phyloP scores from a whole-genome alignment of 805 yeast genomes.

The Isabelozyma rhagii region DNA sequence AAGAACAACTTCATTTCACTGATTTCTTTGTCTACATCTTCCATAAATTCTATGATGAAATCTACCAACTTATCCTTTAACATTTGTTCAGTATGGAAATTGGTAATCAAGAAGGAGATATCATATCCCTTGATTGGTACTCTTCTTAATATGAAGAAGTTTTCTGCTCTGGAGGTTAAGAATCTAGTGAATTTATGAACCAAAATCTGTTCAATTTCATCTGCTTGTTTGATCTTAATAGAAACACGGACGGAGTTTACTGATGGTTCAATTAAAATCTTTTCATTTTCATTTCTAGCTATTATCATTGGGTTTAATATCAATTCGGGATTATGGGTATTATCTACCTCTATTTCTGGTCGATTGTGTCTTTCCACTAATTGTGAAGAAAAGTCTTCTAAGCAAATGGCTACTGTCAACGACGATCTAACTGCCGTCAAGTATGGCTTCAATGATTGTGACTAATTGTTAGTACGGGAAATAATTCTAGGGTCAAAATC shows the following conservation, averaged over 20 bases:
- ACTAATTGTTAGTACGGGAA: slow-evolving; percentile 42
- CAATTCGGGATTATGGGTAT: slow-evolving; percentile 70
- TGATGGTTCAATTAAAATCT: slow-evolving; percentile 88
- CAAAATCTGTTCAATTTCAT: slow-evolving; percentile 90
- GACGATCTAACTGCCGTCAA: slow-evolving; percentile 91
- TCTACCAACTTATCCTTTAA: slow-evolving; percentile 92
- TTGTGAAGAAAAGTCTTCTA: slow-evolving; percentile 93
- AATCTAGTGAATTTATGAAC: slow-evolving; percentile 95
- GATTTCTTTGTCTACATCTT: slow-evolving; percentile 97
- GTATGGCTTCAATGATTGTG: slow-evolving; percentile 96
- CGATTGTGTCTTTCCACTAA: slow-evolving; percentile 95
- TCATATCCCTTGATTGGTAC: slow-evolving; percentile 89
- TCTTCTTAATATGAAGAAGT: slow-evolving; percentile 87
- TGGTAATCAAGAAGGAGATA: slow-evolving; percentile 88
- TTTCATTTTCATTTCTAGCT: slow-evolving; percentile 90
- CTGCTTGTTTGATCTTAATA: slow-evolving; percentile 93
- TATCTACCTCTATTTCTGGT: slow-evolving; percentile 90
- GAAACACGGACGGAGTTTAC: slow-evolving; percentile 90
- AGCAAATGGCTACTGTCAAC: slow-evolving; percentile 86
- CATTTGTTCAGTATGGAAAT: slow-evolving; percentile 94
- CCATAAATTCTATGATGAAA: slow-evolving; percentile 97
- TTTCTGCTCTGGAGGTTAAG: slow-evolving; percentile 92
- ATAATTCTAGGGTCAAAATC: no score
- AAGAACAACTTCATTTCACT: slow-evolving; percentile 96
- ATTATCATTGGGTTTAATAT: slow-evolving; percentile 84